Percentiles rank a stretch among this genome's conserved stretches.
Conservation (phyloP, 2,329 filamentous ascomycete genomes). For the Paecilomyces dactylethromorphus region DNA sequence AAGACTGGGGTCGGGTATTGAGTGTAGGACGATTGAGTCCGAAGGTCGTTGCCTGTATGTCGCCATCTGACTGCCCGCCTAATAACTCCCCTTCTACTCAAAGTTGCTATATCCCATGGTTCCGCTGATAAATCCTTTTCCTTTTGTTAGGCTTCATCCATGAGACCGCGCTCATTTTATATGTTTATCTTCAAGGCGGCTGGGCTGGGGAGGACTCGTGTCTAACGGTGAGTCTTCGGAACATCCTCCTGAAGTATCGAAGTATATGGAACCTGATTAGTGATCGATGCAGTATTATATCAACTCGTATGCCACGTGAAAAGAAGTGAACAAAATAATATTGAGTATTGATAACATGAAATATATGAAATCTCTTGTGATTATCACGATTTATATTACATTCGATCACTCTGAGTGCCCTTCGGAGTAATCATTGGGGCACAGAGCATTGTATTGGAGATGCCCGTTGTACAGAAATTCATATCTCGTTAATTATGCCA, state of each 20-base stretch:
- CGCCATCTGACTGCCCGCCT: conserved; percentile 1
- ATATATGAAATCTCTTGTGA: not conserved
- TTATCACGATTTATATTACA: not conserved
- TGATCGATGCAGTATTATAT: conserved; percentile 35
- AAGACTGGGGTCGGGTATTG: conserved; percentile 90
- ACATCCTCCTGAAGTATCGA: not conserved
- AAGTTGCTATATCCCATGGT: not conserved
- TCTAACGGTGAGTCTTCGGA: conserved; percentile 33
- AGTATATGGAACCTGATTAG: not conserved
- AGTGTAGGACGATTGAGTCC: conserved; percentile 86
- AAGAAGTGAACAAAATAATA: not conserved
- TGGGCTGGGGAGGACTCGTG: conserved; percentile 39
- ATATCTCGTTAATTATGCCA: not conserved
- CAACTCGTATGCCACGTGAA: conserved; percentile 34
- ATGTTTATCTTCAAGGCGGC: conserved; percentile 39
- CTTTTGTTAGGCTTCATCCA: conserved; percentile 33
- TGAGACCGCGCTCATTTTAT: conserved; percentile 39
- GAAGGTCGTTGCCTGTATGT: conserved; percentile 79
- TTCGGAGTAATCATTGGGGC: not conserved
- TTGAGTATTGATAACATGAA: not conserved
- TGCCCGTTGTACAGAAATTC: not conserved
- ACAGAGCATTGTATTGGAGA: not conserved
- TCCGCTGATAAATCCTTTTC: not conserved
- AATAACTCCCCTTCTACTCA: not conserved
- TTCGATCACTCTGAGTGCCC: not conserved